Base-by-base conservation (phyloP, 805 yeast genomes). In the Zygoascus bituminiphila region DNA sequence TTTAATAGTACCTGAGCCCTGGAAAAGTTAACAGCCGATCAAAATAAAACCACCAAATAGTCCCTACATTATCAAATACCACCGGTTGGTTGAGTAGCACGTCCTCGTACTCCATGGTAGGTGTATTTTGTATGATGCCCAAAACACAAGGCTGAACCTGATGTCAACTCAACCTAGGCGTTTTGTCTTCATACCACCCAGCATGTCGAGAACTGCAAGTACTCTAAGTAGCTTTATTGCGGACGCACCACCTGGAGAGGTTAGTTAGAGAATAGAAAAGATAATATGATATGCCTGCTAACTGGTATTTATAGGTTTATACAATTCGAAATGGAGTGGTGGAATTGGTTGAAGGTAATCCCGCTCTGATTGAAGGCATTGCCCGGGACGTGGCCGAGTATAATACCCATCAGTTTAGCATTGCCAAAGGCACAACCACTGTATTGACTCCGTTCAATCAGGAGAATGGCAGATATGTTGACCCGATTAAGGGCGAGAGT, bases 1-100 rank as follows among this genome's bases (percentile, higher is more conserved):
- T 61, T 88, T 84, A 47, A 89, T 70, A 35, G 75, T 74, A 1
- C 95, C 95, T 2, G 95, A 82, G 6, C 98, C 96, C 72, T 69
- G 22, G 20, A 15, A 5, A 23, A 42, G 7, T 15, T n/a, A 26
- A 19, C 15, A 5, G 9, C 10, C 23, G 9, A 17, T 21, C 15
- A 19, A 39, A 19, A 8, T n/a, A n/a, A 4, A 3, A 14, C 15
- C 25, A 33, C 15, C 12, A 7, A 31, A 29, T n/a, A n/a, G 21
- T 7, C 12, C 71, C 37, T 51, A 69, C 78, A 65, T 81, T 82
- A 62, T 84, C 91, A n/a, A 84, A 67, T 33, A 84, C 88, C 29
- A 84, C 70, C 2, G 89, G 88, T 62, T 84, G 91, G 58, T 82
- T 82, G 48, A 76, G 71, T 20, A 79, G 64, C 44, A 60, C 64